Conservation (phyloP, 78 protist genomes). For the Chrysochromulina parva region DNA sequence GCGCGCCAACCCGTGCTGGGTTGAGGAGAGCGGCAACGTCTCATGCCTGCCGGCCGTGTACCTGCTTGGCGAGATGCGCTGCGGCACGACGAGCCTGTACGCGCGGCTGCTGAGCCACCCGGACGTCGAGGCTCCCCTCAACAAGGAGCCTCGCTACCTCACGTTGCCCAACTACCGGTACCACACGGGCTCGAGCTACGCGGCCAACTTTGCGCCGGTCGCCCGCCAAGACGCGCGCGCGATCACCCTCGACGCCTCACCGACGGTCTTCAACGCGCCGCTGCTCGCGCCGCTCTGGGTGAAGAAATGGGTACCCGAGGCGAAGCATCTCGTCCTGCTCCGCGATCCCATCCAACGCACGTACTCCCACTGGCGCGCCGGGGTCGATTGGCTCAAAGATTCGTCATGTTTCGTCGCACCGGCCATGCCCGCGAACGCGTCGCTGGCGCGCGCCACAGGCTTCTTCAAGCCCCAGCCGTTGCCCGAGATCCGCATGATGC, state of each 20-base stretch:
- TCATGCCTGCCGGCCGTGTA: background rate
- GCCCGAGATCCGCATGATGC: too few relatives aligned
- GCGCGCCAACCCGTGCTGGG: slow-evolving; percentile 1
- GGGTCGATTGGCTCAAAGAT: background rate
- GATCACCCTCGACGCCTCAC: slow-evolving; percentile 15
- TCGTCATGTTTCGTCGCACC: too few relatives aligned
- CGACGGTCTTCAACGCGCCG: background rate
- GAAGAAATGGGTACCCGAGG: background rate
- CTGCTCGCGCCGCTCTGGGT: background rate
- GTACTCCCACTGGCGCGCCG: slow-evolving; percentile 9
- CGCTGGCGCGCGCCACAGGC: too few relatives aligned
- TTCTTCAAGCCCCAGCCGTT: too few relatives aligned
- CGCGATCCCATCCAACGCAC: background rate
- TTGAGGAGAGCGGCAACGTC: background rate
- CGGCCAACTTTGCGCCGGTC: background rate
- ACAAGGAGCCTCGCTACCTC: slow-evolving; percentile 6
- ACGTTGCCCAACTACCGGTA: background rate
- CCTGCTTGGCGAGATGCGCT: background rate
- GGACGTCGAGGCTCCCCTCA: background rate
- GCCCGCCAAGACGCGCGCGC: background rate
- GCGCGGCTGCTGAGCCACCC: background rate
- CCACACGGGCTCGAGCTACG: background rate
- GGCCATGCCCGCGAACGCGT: too few relatives aligned
- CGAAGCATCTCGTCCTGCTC: background rate
- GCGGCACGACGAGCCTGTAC: slow-evolving; percentile 12